Conservation (phyloP, 2,329 filamentous ascomycete genomes). For the Neofusicoccum sp. region DNA sequence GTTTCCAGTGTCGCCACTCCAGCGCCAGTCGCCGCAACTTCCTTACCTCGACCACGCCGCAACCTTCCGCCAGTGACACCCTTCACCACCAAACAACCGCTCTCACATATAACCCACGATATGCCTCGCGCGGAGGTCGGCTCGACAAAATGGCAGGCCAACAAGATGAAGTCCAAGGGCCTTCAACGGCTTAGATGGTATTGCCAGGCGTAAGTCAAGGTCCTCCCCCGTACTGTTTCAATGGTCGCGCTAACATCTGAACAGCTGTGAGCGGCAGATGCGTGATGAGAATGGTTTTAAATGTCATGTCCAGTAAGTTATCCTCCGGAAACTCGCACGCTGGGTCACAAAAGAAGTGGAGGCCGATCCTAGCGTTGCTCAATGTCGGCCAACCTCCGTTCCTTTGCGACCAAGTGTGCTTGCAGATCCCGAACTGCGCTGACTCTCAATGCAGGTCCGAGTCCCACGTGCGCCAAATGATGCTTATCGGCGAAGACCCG, state of each 20-base stretch:
- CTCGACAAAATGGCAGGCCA: slow-evolving; percentile 83
- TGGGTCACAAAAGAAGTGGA: too few relatives aligned
- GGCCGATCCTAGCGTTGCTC: too few relatives aligned
- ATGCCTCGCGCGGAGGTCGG: slow-evolving; percentile 95
- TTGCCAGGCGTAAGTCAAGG: slow-evolving; percentile 72
- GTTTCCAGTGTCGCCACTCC: too few relatives aligned
- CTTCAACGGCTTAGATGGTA: slow-evolving; percentile 85
- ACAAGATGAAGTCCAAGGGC: slow-evolving; percentile 83
- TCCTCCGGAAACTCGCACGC: too few relatives aligned
- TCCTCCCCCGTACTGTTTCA: too few relatives aligned
- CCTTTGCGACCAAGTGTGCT: too few relatives aligned
- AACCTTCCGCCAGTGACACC: background rate
- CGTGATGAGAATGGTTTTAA: slow-evolving; percentile 90
- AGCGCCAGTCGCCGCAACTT: too few relatives aligned
- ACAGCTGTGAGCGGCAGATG: slow-evolving; percentile 74
- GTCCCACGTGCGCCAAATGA: slow-evolving; percentile 85
- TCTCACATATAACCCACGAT: slow-evolving; percentile 30
- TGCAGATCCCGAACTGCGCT: too few relatives aligned
- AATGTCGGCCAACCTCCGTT: too few relatives aligned
- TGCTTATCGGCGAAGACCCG: slow-evolving; percentile 82
- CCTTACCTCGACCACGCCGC: too few relatives aligned
- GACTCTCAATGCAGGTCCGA: too few relatives aligned
- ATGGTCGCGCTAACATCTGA: too few relatives aligned
- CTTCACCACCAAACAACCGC: background rate
- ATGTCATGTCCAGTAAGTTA: slow-evolving; percentile 40